These are phyloP conservation scores for Cadophora sp. DNA, from an alignment of 2,329 filamentous ascomycete genomes.

Conservation along the genomic window DNA sequence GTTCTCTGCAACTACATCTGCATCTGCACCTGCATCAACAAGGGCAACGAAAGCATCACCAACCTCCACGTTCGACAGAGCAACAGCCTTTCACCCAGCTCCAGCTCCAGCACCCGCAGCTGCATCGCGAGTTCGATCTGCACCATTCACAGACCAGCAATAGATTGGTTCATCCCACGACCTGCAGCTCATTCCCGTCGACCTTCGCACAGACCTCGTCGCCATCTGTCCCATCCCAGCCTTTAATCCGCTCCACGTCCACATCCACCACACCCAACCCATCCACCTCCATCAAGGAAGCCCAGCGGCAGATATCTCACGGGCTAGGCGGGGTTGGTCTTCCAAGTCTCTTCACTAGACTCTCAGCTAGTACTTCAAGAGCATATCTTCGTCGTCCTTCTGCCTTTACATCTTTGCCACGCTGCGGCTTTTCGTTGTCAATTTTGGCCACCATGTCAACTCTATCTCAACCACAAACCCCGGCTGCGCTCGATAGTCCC, in stretches of 20 bases:
- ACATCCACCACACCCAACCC: not conserved
- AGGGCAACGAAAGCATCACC: not conserved
- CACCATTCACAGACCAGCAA: constrained; percentile 5
- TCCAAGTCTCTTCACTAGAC: constrained; percentile 21
- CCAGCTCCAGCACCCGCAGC: not conserved
- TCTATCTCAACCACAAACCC: constrained; percentile 44
- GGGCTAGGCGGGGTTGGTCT: constrained; percentile 19
- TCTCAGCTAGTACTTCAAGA: constrained; percentile 18
- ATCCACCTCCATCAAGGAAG: constrained; percentile 3
- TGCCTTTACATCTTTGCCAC: constrained; percentile 18
- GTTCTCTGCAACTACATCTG: not conserved
- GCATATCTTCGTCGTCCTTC: constrained; percentile 27
- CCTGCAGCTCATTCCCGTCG: constrained; percentile 14
- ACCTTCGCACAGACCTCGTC: constrained; percentile 33
- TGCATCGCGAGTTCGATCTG: constrained; percentile 1
- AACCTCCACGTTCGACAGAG: not conserved
- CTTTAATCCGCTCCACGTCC: constrained; percentile 23
- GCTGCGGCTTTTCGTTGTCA: constrained; percentile 29
- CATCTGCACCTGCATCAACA: constrained; percentile 9
- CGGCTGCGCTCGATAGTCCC: constrained; percentile 39
- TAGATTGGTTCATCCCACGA: constrained; percentile 17
- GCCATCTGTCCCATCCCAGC: constrained; percentile 26
- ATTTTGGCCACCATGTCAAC: constrained; percentile 41
- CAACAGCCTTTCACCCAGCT: not conserved
- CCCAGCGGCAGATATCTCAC: constrained; percentile 19